phyloP scores from a whole-genome alignment of 352 stramenopile species.

The Pythium phragmitis region DNA sequence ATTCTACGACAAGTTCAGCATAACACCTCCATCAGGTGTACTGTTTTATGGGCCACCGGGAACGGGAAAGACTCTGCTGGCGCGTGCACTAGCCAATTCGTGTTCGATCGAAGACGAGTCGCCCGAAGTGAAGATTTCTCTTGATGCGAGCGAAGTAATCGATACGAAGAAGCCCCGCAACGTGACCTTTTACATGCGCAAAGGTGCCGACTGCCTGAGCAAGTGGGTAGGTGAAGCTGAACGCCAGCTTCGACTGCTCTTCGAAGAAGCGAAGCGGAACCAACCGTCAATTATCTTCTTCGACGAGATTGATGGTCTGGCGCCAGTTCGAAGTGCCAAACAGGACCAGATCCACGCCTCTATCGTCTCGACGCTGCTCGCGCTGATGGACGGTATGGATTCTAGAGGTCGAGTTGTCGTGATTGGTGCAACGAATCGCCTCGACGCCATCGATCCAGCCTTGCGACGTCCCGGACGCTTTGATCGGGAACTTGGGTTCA shows the following conservation, averaged over 20 bases:
- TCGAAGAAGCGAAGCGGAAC: conserved; percentile 89
- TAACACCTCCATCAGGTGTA: conserved; percentile 81
- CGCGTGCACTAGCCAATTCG: conserved; percentile 87
- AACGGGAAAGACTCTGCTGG: conserved; percentile 92
- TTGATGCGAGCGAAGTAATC: conserved; percentile 21
- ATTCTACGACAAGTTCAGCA: conserved; percentile 90
- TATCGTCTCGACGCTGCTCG: conserved; percentile 92
- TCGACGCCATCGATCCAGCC: conserved; percentile 94
- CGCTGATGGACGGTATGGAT: conserved; percentile 92
- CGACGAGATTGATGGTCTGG: conserved; percentile 93
- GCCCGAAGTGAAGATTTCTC: conserved; percentile 16
- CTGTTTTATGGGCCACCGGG: conserved; percentile 90
- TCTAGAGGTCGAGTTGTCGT: conserved; percentile 92
- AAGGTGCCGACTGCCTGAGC: conserved; percentile 88
- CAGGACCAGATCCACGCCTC: conserved; percentile 94
- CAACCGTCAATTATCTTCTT: conserved; percentile 96
- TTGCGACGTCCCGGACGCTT: conserved; percentile 93
- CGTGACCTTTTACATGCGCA: conserved; percentile 95
- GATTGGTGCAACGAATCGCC: conserved; percentile 98
- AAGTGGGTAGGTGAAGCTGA: conserved; percentile 94
- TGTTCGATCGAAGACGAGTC: conserved; percentile 48
- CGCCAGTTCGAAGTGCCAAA: conserved; percentile 89
- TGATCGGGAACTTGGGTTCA: conserved; percentile 90
- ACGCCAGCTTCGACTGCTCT: conserved; percentile 87
- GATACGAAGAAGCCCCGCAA: conserved; percentile 39